Evolutionary conservation across 306 rosid species (phyloP).

Genomic region (Glycine latifolia): DNA sequence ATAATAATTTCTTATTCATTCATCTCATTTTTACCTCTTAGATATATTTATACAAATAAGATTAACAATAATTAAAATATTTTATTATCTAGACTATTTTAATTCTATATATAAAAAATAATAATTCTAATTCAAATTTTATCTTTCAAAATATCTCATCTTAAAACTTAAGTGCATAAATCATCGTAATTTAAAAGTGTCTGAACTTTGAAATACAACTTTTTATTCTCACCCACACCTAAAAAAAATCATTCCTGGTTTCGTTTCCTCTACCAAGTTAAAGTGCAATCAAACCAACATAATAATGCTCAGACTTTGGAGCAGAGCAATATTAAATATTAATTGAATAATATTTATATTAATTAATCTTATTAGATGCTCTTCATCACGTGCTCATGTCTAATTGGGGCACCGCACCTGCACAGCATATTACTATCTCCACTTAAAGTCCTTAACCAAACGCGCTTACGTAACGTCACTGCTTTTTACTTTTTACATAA

Average conservation of each 20-base stretch:
- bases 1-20: no score
- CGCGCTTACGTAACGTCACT: constrained; percentile 22
- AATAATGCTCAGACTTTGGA: constrained; percentile 32
- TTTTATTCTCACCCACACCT: neutral
- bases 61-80: no score
- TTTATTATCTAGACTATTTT: no score
- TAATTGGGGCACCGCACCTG: constrained; percentile 17
- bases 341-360: neutral
- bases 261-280: constrained; percentile 29
- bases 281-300: constrained; percentile 42
- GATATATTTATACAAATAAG: no score
- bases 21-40: no score
- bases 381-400: constrained; percentile 46
- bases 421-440: neutral
- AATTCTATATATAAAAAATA: no score
- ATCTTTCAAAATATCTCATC: no score
- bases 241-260: neutral
- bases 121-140: no score
- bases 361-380: constrained; percentile 42
- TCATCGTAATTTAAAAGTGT: constrained; percentile 23
- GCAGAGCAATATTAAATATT: constrained; percentile 21
- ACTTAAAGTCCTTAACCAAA: constrained; percentile 20
- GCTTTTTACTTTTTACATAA: neutral
- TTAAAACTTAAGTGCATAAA: constrained; percentile 3
- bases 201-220: constrained; percentile 12